Conservation (phyloP, 192 early-diverging fungal genomes). For the Rhizophagus clarus region DNA sequence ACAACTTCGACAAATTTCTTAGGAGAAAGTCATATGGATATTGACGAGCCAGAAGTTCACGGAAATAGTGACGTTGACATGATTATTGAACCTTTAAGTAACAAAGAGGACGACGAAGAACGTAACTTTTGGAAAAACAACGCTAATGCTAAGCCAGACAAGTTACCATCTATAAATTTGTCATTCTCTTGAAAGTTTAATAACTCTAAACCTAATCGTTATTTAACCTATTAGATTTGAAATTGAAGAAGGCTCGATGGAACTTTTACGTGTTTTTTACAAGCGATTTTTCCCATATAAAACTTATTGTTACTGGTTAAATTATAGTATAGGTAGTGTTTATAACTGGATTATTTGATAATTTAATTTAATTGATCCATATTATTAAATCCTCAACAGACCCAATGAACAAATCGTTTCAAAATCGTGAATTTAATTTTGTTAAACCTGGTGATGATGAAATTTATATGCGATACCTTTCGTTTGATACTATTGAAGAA, state of each 20-base stretch:
- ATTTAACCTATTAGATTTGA: not conserved
- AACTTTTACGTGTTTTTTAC: slow-evolving; percentile 78
- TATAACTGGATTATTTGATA: not conserved
- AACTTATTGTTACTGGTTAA: slow-evolving; percentile 83
- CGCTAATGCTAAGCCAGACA: not conserved
- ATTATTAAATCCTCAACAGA: slow-evolving; percentile 29
- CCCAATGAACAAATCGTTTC: slow-evolving; percentile 68
- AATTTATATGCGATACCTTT: slow-evolving; percentile 88
- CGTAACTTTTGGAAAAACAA: too few species aligned
- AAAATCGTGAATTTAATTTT: slow-evolving; percentile 92
- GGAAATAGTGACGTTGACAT: too few species aligned
- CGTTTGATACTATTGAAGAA: slow-evolving; percentile 71
- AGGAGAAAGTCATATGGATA: not conserved
- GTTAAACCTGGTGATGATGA: slow-evolving; percentile 64
- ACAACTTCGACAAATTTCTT: too few species aligned
- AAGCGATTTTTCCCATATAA: slow-evolving; percentile 84
- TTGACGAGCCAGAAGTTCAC: not conserved
- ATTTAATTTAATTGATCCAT: not conserved
- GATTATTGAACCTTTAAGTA: too few species aligned
- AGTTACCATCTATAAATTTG: not conserved
- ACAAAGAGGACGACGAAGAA: too few species aligned
- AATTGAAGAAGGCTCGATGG: not conserved
- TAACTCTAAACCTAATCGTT: not conserved
- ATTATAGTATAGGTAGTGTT: slow-evolving; percentile 66
- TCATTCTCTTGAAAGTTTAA: not conserved